Evolutionary conservation across 176 grass and related monocot genomes (phyloP).

Genomic region (Secale cereale): DNA sequence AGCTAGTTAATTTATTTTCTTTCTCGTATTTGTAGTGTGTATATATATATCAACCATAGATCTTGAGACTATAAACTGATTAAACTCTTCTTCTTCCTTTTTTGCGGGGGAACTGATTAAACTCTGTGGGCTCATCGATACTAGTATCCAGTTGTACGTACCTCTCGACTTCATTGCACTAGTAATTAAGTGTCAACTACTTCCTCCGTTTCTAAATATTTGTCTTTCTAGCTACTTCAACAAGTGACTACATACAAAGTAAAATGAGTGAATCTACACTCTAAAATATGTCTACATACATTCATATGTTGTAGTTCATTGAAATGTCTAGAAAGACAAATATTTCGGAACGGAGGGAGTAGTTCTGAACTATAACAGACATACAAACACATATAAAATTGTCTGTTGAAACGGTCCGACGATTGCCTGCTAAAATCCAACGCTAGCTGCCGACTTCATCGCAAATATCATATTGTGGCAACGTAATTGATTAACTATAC

Average conservation of each 20-base stretch:
- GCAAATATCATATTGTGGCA: neutral
- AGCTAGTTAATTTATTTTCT: neutral
- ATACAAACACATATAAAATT: no score
- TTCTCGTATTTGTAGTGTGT: neutral
- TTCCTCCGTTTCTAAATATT: no score
- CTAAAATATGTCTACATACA: no score
- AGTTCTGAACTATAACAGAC: no score
- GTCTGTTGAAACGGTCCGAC: neutral
- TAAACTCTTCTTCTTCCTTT: no score
- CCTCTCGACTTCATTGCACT: conserved; percentile 27
- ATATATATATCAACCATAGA: neutral
- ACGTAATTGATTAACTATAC: neutral
- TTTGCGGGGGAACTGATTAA: neutral
- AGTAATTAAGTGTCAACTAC: conserved; percentile 28
- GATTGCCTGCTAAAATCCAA: conserved; percentile 21
- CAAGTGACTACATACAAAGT: no score
- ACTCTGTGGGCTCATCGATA: neutral
- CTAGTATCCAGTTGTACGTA: neutral
- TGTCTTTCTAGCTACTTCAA: no score
- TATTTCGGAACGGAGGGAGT: no score
- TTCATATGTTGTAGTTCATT: no score
- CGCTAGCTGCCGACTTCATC: neutral
- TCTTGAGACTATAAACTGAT: neutral
- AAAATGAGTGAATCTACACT: no score
- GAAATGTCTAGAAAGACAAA: no score